Evolutionary conservation across 2,329 filamentous ascomycete species (phyloP).

Genomic region (Samsoniella hepiali): DNA sequence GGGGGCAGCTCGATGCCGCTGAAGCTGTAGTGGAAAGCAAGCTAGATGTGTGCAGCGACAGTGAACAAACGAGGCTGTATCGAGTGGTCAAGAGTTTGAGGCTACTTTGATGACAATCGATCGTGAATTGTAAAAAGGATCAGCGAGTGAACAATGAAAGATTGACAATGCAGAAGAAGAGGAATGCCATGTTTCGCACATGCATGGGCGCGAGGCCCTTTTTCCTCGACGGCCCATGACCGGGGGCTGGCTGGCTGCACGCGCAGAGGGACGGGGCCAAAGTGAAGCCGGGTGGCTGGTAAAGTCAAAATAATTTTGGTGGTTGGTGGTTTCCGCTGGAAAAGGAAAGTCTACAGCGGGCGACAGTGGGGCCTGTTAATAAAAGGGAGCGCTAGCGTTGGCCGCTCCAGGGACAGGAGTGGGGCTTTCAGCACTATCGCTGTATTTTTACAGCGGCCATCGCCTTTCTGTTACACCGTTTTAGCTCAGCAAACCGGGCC

Average conservation of each 20-base stretch:
- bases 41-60: background rate
- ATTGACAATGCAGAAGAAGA: slow-evolving; percentile 2
- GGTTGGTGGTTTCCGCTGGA: slow-evolving; percentile 8
- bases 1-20: slow-evolving; percentile 2
- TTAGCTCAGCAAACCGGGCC: no score
- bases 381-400: background rate
- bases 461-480: no score
- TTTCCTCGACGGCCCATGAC: slow-evolving; percentile 8
- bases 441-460: background rate
- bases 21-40: background rate
- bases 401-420: background rate
- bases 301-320: slow-evolving; percentile 4
- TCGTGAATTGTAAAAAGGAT: background rate
- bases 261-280: background rate
- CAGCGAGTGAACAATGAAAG: background rate
- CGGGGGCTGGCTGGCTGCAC: background rate
- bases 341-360: slow-evolving; percentile 9
- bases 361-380: background rate
- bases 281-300: slow-evolving; percentile 13
- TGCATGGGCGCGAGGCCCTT: slow-evolving; percentile 16
- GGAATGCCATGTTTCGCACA: background rate
- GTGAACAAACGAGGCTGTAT: background rate
- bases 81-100: background rate
- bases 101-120: background rate
- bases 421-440: background rate